phyloP scores from a whole-genome alignment of 805 yeast species.

The Kuraishia molischiana region DNA sequence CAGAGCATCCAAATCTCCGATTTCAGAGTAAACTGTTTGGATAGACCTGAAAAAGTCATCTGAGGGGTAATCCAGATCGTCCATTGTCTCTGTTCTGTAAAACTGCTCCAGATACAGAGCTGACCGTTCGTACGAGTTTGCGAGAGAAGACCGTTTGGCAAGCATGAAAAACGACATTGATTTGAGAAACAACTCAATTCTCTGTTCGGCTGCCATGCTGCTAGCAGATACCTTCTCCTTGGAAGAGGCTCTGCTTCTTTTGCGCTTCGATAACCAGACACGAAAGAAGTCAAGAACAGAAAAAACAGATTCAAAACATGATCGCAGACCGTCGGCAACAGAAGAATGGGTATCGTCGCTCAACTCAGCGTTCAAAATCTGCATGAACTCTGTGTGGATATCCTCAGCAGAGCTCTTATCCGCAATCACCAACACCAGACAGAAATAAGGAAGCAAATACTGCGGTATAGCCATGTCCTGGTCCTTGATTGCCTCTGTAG shows the following conservation, averaged over 20 bases:
- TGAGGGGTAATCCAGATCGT: slow-evolving; percentile 12
- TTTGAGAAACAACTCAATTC: slow-evolving; percentile 37
- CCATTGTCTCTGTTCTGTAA: slow-evolving; percentile 28
- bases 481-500: slow-evolving; percentile 32
- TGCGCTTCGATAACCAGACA: slow-evolving; percentile 53
- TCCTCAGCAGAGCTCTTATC: slow-evolving; percentile 28
- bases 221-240: slow-evolving; percentile 10
- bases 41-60: slow-evolving; percentile 37
- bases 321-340: slow-evolving; percentile 44
- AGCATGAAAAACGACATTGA: slow-evolving; percentile 57
- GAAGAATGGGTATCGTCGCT: slow-evolving; percentile 35
- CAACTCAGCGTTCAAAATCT: slow-evolving; percentile 35
- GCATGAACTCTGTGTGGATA: slow-evolving; percentile 22
- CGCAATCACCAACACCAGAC: slow-evolving; percentile 44
- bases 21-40: slow-evolving; percentile 75
- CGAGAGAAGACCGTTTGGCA: slow-evolving; percentile 73
- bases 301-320: slow-evolving; percentile 67
- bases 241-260: slow-evolving; percentile 17
- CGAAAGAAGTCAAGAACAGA: slow-evolving; percentile 74
- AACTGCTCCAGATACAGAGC: slow-evolving; percentile 78
- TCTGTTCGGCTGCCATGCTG: slow-evolving; percentile 15
- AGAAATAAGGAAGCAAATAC: slow-evolving; percentile 68
- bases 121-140: slow-evolving; percentile 82
- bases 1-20: slow-evolving; percentile 84
- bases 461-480: slow-evolving; percentile 63